phyloP scores from a whole-genome alignment of 2,329 filamentous ascomycete genomes.

The Colletotrichum trifolii region DNA sequence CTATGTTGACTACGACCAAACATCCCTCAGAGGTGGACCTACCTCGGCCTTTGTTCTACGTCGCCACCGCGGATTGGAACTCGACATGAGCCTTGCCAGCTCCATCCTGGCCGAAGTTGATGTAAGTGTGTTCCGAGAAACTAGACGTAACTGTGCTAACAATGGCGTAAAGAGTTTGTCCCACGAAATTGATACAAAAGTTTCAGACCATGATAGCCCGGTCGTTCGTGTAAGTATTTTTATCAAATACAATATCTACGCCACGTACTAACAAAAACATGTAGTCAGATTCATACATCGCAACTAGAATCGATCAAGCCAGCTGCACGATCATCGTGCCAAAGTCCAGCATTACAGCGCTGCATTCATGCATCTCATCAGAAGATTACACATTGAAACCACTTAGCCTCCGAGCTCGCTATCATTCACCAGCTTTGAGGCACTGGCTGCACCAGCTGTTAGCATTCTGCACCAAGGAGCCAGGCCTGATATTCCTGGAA shows the following conservation, averaged over 20 bases:
- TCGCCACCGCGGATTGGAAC: conserved; percentile 1
- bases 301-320: conserved; percentile 4
- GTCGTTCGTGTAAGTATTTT: too few species aligned
- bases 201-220: too few species aligned
- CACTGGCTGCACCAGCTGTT: background rate
- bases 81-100: background rate
- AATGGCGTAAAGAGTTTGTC: too few species aligned
- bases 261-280: background rate
- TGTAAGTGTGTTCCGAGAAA: background rate
- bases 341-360: background rate
- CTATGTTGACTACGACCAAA: conserved; percentile 2
- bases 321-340: conserved; percentile 6
- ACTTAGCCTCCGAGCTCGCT: conserved; percentile 1
- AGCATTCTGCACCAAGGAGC: background rate
- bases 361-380: background rate
- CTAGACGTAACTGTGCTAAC: too few species aligned
- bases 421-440: background rate
- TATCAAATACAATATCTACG: too few species aligned
- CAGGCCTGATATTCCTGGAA: background rate
- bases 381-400: conserved; percentile 4
- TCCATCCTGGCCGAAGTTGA: background rate
- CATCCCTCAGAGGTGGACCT: background rate
- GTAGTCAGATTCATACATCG: background rate
- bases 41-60: conserved; percentile 5
- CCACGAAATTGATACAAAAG: too few species aligned